Evolutionary conservation across 106 monocot species (phyloP).

Genomic region (Platanthera guangdongensis): DNA sequence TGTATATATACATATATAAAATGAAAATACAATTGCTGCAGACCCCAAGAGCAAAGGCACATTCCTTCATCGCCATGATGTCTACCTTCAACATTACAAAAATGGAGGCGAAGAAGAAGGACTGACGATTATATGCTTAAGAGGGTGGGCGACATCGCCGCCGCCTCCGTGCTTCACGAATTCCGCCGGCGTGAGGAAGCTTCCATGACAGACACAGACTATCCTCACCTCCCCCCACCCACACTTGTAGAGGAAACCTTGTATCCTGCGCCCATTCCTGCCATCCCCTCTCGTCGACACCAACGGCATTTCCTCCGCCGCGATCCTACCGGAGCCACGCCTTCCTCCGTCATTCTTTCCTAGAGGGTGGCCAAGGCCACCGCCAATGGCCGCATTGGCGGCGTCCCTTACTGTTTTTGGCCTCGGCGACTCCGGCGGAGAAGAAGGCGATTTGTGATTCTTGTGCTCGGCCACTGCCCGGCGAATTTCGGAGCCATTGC

Average conservation of each 20-base stretch:
- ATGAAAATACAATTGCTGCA: no score
- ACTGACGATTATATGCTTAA: constrained; percentile 41
- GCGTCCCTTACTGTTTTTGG: neutral
- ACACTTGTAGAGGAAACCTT: constrained; percentile 57
- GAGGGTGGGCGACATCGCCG: constrained; percentile 37
- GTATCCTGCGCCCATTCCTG: constrained; percentile 27
- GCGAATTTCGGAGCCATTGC: neutral
- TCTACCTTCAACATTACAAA: no score
- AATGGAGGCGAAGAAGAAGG: neutral
- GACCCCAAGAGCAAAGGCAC: no score
- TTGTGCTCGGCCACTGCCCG: neutral
- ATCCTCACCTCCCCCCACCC: constrained; percentile 43
- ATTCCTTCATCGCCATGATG: no score
- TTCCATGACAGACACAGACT: constrained; percentile 62
- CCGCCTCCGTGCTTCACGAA: constrained; percentile 65
- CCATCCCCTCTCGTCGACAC: constrained; percentile 42
- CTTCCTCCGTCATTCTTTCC: neutral
- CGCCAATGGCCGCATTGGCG: neutral
- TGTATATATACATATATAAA: no score
- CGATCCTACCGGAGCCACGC: constrained; percentile 5
- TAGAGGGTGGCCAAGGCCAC: neutral
- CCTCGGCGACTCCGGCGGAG: neutral
- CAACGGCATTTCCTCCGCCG: constrained; percentile 48
- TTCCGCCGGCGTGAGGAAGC: constrained; percentile 55
- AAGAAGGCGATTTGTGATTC: neutral